Evolutionary conservation across 805 yeast species (phyloP).

Genomic region (Suhomyces tanzawaensis): DNA sequence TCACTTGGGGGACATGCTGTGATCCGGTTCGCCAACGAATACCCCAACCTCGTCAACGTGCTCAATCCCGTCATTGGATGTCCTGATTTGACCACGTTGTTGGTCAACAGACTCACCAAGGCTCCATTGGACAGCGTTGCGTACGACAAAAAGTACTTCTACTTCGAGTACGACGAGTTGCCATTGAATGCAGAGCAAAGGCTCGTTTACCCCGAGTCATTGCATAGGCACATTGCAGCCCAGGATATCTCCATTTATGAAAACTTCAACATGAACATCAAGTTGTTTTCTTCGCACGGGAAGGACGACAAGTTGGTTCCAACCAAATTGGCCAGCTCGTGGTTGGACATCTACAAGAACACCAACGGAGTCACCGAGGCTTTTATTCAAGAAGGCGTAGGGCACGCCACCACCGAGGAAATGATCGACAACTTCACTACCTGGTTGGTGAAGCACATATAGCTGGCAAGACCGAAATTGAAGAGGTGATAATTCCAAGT

Average conservation of each 20-base stretch:
- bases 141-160: slow-evolving; percentile 31
- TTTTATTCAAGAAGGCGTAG: slow-evolving; percentile 28
- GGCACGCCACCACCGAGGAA: slow-evolving; percentile 34
- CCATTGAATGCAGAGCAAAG: slow-evolving; percentile 26
- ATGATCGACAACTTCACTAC: slow-evolving; percentile 32
- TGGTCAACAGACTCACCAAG: slow-evolving; percentile 39
- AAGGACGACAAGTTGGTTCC: slow-evolving; percentile 38
- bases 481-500: no score
- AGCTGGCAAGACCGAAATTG: no score
- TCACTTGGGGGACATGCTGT: slow-evolving; percentile 60
- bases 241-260: slow-evolving; percentile 34
- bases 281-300: slow-evolving; percentile 38
- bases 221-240: slow-evolving; percentile 28
- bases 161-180: slow-evolving; percentile 34
- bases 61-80: slow-evolving; percentile 53
- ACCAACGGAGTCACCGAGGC: slow-evolving; percentile 23
- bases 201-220: slow-evolving; percentile 24
- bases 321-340: slow-evolving; percentile 26
- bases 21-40: slow-evolving; percentile 41
- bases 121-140: slow-evolving; percentile 12
- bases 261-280: slow-evolving; percentile 31
- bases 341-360: slow-evolving; percentile 30
- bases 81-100: slow-evolving; percentile 43
- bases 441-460: slow-evolving; percentile 30
- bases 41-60: slow-evolving; percentile 37